These are phyloP conservation scores for Populus hybrid DNA, from an alignment of 441 rosid species.

Conservation along the genomic window DNA sequence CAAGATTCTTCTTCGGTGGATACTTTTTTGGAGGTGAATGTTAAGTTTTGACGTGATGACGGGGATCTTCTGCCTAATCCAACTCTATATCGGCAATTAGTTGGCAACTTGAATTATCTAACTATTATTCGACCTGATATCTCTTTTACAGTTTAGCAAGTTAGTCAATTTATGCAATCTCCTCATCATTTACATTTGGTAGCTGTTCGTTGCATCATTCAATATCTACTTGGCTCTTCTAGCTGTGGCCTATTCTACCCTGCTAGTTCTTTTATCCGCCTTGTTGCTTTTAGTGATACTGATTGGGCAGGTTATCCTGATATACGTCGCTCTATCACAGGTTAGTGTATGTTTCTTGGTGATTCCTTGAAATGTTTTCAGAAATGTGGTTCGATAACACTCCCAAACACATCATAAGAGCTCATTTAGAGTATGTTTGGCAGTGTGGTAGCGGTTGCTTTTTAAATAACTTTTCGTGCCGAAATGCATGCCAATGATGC, in stretches of 20 bases:
- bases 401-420: too few relatives aligned
- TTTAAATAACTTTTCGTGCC: too few relatives aligned
- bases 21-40: background rate
- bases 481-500: too few relatives aligned
- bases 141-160: too few relatives aligned
- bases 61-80: background rate
- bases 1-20: background rate
- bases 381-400: too few relatives aligned
- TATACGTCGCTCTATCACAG: rapidly evolving
- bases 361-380: too few relatives aligned
- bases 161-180: too few relatives aligned
- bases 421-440: too few relatives aligned
- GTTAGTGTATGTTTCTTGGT: too few relatives aligned
- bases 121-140: background rate
- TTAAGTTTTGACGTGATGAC: background rate
- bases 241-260: background rate
- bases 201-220: too few relatives aligned
- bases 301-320: background rate
- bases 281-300: background rate
- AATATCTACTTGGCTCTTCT: background rate
- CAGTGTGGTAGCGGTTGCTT: too few relatives aligned
- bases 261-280: background rate
- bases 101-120: background rate
- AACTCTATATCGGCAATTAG: background rate
- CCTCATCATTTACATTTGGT: background rate